Evolutionary conservation across 2,329 filamentous ascomycete species (phyloP).

Genomic region (Diaporthe sp.): DNA sequence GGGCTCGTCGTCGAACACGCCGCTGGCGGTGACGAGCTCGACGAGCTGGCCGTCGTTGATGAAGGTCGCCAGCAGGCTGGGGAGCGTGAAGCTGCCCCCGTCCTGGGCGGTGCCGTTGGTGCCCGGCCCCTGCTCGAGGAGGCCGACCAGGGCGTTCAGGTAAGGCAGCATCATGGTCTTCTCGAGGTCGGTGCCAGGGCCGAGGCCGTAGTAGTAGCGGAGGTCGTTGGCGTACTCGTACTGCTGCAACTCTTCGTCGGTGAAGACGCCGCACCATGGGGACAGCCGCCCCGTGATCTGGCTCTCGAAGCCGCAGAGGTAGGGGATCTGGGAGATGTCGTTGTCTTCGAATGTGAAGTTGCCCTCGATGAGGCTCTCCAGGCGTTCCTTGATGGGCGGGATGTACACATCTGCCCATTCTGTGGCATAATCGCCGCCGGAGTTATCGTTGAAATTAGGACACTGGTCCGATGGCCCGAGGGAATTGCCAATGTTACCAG

Average conservation of each 20-base stretch:
- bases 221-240: conserved; percentile 80
- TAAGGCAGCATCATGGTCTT: conserved; percentile 74
- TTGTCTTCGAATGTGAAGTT: conserved; percentile 66
- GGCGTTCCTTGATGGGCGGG: conserved; percentile 65
- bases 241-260: conserved; percentile 70
- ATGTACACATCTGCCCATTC: conserved; percentile 66
- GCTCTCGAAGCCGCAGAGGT: conserved; percentile 78
- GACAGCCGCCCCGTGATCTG: conserved; percentile 74
- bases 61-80: conserved; percentile 72
- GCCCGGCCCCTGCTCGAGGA: conserved; percentile 67
- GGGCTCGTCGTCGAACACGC: conserved; percentile 71
- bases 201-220: conserved; percentile 76
- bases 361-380: conserved; percentile 68
- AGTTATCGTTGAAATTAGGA: conserved; percentile 69
- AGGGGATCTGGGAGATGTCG: conserved; percentile 72
- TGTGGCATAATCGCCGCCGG: conserved; percentile 60
- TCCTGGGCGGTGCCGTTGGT: conserved; percentile 61
- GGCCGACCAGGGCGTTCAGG: conserved; percentile 65
- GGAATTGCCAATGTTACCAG: conserved; percentile 70
- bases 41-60: conserved; percentile 77
- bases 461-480: conserved; percentile 75
- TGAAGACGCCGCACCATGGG: conserved; percentile 75
- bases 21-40: conserved; percentile 70
- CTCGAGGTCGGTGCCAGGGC: conserved; percentile 68
- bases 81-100: conserved; percentile 63